Evolutionary conservation across 2,329 filamentous ascomycete genomes (phyloP), one percentile per base, ranked within the genome.

Genomic region (Fusarium concolor): DNA sequence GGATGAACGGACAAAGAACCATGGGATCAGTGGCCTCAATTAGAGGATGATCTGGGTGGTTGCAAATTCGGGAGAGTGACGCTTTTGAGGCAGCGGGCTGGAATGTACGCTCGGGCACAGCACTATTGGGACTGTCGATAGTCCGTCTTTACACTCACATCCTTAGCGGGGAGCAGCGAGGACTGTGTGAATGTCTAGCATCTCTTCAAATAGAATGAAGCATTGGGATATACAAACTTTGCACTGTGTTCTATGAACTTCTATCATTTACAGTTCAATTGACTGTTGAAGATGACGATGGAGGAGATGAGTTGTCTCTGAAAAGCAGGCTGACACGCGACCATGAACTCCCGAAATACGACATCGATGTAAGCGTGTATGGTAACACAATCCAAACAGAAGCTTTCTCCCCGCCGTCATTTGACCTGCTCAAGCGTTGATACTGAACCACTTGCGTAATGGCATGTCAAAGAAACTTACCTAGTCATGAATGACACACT

Each of bases 231-330:
- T n/a, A 38, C 22, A 49, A 14, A 39, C 26, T 66, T 65, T 61
- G 45, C 61, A 67, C 61, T 67, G 65, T 68, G 61, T n/a, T n/a
- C n/a, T n/a, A n/a, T n/a, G n/a, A n/a, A n/a, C n/a, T 11, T 44
- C 12, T 9, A 5, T 42, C 8, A n/a, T 24, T 46, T 11, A 18
- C n/a, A 29, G 28, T 29, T 29, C 43, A 43, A 41, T 24, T 29
- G 22, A 28, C 3, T 43, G 43, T 18, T 44, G 44, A 38, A 51
- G 31, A 55, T 44, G 50, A 62, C 28, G 42, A 41, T 20, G 33
- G 28, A 53, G 38, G 24, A 35, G 17, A 33, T 45, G 33, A 42
- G 60, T 49, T 68, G 54, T 68, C 38, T 61, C n/a, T 14, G 29
- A n/a, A 51, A 44, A 47, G 31, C 42, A 68, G 24, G 44, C 29